Evolutionary conservation across 2,329 filamentous ascomycete genomes (phyloP).

Genomic region (Aspergillus clavatus): DNA sequence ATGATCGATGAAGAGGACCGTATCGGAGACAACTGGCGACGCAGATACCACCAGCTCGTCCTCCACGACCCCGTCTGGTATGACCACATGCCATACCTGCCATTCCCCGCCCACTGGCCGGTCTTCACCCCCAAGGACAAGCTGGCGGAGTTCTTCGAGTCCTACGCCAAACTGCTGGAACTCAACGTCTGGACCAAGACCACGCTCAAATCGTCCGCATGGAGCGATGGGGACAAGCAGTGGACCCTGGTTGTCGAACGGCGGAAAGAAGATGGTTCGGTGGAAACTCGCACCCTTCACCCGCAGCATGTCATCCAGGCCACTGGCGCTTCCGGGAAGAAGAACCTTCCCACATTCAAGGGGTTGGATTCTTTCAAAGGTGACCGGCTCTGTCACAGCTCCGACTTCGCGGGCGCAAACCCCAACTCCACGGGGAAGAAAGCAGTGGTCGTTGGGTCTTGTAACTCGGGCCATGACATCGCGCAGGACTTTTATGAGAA

Average conservation of each 20-base stretch:
- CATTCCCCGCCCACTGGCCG: conserved; percentile 62
- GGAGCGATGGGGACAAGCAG: conserved; percentile 45
- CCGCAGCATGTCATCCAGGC: conserved; percentile 63
- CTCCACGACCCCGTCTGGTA: conserved; percentile 62
- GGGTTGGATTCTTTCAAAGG: conserved; percentile 55
- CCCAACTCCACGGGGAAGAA: conserved; percentile 50
- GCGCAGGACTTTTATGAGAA: conserved; percentile 63
- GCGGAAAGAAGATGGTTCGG: conserved; percentile 33
- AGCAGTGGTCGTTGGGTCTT: conserved; percentile 62
- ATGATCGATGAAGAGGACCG: conserved; percentile 56
- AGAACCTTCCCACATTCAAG: conserved; percentile 47
- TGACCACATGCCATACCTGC: conserved; percentile 56
- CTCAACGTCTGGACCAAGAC: conserved; percentile 62
- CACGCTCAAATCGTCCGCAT: conserved; percentile 45
- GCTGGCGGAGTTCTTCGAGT: conserved; percentile 63
- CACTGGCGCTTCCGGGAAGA: conserved; percentile 65
- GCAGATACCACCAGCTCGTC: conserved; percentile 60
- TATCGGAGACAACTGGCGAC: conserved; percentile 62
- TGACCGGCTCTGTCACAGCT: conserved; percentile 56
- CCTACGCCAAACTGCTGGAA: conserved; percentile 61
- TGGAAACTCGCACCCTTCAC: conserved; percentile 51
- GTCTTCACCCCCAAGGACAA: conserved; percentile 70
- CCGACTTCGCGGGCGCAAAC: conserved; percentile 53
- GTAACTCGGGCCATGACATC: conserved; percentile 66
- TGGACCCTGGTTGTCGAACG: conserved; percentile 55